Evolutionary conservation across 108 stramenopile species (phyloP).

Genomic region (Epipyxis sp.): DNA sequence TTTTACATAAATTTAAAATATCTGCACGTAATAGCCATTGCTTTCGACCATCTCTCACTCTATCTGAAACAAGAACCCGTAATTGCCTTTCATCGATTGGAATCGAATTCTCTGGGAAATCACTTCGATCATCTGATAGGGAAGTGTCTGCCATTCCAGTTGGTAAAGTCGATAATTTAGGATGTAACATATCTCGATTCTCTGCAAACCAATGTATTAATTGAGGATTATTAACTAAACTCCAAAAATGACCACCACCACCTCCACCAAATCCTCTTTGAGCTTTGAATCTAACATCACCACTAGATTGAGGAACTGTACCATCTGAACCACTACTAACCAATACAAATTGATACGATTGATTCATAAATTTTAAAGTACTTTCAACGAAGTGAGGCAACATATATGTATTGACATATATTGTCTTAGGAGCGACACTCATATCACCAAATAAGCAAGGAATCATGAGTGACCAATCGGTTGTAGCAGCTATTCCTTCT

Average conservation of each 20-base stretch:
- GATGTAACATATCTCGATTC: slow-evolving; percentile 5
- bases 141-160: not conserved
- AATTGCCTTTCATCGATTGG: not conserved
- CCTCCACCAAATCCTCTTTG: not conserved
- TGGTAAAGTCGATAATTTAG: not conserved
- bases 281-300: not conserved
- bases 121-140: too few species aligned
- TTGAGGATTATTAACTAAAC: not conserved
- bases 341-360: not conserved
- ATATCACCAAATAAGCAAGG: not conserved
- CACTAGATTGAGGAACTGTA: not conserved
- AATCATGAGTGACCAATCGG: not conserved
- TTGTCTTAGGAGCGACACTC: not conserved
- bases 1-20: not conserved
- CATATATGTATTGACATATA: not conserved
- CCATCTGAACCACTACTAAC: not conserved
- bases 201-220: slow-evolving; percentile 1
- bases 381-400: slow-evolving; percentile 1
- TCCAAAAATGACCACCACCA: not conserved
- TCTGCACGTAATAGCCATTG: not conserved
- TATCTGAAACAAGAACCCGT: not conserved
- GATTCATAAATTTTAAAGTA: not conserved
- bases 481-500: not conserved
- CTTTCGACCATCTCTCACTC: not conserved
- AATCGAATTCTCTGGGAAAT: not conserved